Evolutionary conservation across 2,329 filamentous ascomycete species (phyloP).

Genomic region (Fusarium oxysporum): DNA sequence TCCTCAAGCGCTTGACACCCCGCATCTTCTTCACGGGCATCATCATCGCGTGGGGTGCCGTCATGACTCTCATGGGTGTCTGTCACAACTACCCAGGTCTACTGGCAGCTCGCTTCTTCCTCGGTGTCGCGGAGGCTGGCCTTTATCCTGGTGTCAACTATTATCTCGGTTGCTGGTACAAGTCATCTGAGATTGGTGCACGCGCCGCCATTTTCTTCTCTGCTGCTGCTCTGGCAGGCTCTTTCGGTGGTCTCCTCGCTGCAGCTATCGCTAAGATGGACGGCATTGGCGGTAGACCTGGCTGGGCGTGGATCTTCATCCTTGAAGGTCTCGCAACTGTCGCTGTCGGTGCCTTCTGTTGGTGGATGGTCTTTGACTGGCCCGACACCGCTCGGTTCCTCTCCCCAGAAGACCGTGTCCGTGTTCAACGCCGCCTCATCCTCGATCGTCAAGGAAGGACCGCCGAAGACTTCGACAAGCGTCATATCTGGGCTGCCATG

Average conservation of each 20-base stretch:
- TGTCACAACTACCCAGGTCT: conserved; percentile 58
- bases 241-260: conserved; percentile 77
- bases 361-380: conserved; percentile 83
- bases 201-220: conserved; percentile 81
- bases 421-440: conserved; percentile 75
- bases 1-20: conserved; percentile 73
- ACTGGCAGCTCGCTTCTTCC: conserved; percentile 63
- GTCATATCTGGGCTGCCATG: conserved; percentile 76
- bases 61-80: conserved; percentile 63
- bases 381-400: conserved; percentile 80
- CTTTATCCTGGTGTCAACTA: conserved; percentile 73
- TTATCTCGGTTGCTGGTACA: conserved; percentile 85
- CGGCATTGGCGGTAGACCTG: conserved; percentile 63
- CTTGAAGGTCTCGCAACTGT: conserved; percentile 76
- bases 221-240: conserved; percentile 79
- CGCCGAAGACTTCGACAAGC: conserved; percentile 76
- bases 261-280: conserved; percentile 76
- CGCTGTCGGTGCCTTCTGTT: conserved; percentile 71
- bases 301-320: conserved; percentile 74
- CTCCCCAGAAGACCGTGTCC: conserved; percentile 70
- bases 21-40: conserved; percentile 73
- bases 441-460: conserved; percentile 75
- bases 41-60: conserved; percentile 66
- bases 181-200: conserved; percentile 78
- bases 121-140: conserved; percentile 75